Evolutionary conservation across 805 yeast species (phyloP), one percentile per base, ranked within the genome.

Genomic region (Sugiyamaella mastotermitis): DNA sequence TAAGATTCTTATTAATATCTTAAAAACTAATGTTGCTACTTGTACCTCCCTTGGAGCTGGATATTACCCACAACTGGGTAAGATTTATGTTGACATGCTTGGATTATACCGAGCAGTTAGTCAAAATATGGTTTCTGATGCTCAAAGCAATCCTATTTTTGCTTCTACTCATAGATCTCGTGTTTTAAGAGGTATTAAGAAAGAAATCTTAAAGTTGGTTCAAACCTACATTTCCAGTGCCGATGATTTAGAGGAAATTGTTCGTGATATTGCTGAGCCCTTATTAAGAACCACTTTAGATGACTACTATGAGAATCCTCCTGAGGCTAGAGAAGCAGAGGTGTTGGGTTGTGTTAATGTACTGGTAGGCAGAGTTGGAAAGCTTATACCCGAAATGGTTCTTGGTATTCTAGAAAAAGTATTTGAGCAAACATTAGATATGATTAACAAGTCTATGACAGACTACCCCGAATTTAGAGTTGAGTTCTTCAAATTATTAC

Each of bases 401-500:
- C 85, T 90, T 20, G 64, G 78, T 39, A 85, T 92, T 43, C 67
- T 92, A 48, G 95, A 86, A 55, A 82, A 80, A 62, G 95, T 92
- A 10, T 92, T 92, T 62, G 95, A 85, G 59, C 83, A 90, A 57
- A 92, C 99, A 2, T 74, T 92, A 60, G 83, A 80, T 50, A 92
- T 92, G 98, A 90, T 92, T 54, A 86, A 83, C 58, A 83, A 83
- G 55, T 97, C 92, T 61, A 86, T 92, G 58, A 79, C 95, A 2
- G 97, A 92, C 62, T 92, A 85, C 61, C 98, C 97, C 9, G 98
- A 92, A 60, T 97, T 90, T 65, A 78, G 99, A 56, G 94, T 90
- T 40, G 97, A 88, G 58, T 92, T 92, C 61, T 92, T 90, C 68
- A 83, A 82, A 64, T 70, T 92, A 38, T 71, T 92, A 57, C 80